A percentile compares a stretch with the other conserved stretches of the same genome.
Conservation (phyloP, 2,329 filamentous ascomycete genomes). For the Penicillium occitanis region DNA sequence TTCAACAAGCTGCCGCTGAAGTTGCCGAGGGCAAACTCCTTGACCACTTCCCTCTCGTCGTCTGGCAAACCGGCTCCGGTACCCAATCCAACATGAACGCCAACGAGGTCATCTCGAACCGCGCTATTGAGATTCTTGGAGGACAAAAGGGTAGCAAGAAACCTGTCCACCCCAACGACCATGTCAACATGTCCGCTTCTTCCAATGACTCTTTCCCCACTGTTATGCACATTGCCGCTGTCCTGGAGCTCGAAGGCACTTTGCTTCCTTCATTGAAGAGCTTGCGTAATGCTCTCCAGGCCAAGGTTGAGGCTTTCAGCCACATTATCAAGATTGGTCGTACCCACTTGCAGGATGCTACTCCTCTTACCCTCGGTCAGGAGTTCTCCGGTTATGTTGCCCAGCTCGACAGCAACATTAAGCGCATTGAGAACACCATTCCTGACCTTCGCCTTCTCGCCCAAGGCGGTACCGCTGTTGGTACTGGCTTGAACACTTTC, state of each 20-base stretch:
- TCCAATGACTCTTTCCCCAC: slow-evolving; percentile 99
- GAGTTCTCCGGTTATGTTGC: slow-evolving; percentile 98
- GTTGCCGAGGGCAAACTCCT: slow-evolving; percentile 90
- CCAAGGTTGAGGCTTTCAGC: slow-evolving; percentile 85
- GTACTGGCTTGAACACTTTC: slow-evolving; percentile 96
- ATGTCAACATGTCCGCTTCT: slow-evolving; percentile 98
- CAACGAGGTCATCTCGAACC: slow-evolving; percentile 99
- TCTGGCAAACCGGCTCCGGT: slow-evolving; percentile 98
- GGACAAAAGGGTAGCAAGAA: slow-evolving; percentile 95
- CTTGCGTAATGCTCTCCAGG: slow-evolving; percentile 79
- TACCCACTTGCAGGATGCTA: slow-evolving; percentile 96
- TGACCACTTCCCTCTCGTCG: slow-evolving; percentile 96
- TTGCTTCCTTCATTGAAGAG: slow-evolving; percentile 80
- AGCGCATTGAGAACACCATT: slow-evolving; percentile 78
- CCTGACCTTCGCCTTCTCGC: slow-evolving; percentile 84
- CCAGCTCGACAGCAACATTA: slow-evolving; percentile 86
- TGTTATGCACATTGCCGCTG: slow-evolving; percentile 98
- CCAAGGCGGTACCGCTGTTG: slow-evolving; percentile 94
- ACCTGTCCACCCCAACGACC: slow-evolving; percentile 98
- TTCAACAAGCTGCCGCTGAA: slow-evolving; percentile 90
- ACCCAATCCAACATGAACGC: slow-evolving; percentile 99
- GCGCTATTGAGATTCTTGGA: slow-evolving; percentile 95
- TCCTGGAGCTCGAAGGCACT: slow-evolving; percentile 84
- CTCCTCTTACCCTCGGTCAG: slow-evolving; percentile 89
- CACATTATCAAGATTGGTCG: slow-evolving; percentile 98